A percentile compares a stretch with the other conserved stretches of the same genome.
These are phyloP conservation scores for Isatis lusitanica DNA, from an alignment of 441 rosid species.

Conservation along the genomic window DNA sequence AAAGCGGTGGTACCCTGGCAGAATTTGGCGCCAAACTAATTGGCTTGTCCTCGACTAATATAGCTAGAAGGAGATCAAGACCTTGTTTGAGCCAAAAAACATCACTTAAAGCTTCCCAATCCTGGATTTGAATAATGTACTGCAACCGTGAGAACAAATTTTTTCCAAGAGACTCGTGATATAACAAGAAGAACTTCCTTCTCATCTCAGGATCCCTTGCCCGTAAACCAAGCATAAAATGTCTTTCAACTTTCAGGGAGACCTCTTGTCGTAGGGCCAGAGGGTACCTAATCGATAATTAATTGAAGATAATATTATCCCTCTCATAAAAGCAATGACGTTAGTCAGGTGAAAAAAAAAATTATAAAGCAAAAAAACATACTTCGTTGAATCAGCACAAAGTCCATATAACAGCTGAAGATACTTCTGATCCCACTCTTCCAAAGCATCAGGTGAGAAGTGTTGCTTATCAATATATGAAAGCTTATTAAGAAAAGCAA, in stretches of 20 bases:
- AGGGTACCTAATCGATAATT: conserved; percentile 56
- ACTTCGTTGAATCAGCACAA: conserved; percentile 90
- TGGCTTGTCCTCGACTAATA: conserved; percentile 82
- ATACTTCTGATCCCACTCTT: conserved; percentile 96
- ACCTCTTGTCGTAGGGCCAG: conserved; percentile 81
- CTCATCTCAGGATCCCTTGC: conserved; percentile 96
- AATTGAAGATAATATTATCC: conserved; percentile 8
- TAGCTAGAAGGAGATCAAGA: conserved; percentile 94
- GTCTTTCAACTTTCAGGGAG: conserved; percentile 96
- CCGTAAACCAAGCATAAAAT: conserved; percentile 94
- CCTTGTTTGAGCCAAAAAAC: conserved; percentile 99
- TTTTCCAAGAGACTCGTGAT: conserved; percentile 85
- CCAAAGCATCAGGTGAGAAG: conserved; percentile 63
- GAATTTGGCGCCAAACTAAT: conserved; percentile 97
- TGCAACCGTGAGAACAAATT: conserved; percentile 82
- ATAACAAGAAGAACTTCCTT: conserved; percentile 84
- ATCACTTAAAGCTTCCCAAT: conserved; percentile 98
- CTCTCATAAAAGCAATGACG: conserved; percentile 12
- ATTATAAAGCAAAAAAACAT: conserved; percentile 27
- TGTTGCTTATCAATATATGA: conserved; percentile 95
- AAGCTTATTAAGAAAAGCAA: conserved; percentile 84
- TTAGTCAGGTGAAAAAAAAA: background rate
- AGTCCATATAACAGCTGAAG: conserved; percentile 91
- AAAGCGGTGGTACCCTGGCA: conserved; percentile 81
- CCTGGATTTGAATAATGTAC: conserved; percentile 86